Evolutionary conservation across 2,329 filamentous ascomycete genomes (phyloP).

Genomic region (Xylaria sp.): DNA sequence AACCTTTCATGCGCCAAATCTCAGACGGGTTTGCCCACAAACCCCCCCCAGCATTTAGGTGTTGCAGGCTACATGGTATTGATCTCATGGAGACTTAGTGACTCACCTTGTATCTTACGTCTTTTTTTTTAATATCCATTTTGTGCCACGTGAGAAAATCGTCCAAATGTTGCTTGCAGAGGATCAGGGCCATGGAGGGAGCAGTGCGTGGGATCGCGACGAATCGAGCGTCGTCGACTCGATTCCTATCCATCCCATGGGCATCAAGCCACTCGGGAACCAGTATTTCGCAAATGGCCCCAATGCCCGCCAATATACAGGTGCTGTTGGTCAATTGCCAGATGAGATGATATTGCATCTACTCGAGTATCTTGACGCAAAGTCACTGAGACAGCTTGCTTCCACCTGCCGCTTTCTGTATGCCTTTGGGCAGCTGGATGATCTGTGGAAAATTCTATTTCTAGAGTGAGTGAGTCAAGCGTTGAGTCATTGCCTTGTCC

Average conservation of each 20-base stretch:
- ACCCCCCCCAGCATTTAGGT: neutral
- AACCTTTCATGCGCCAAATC: constrained; percentile 1
- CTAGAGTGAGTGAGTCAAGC: constrained; percentile 81
- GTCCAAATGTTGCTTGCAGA: constrained; percentile 42
- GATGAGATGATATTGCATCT: constrained; percentile 83
- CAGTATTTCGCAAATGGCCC: constrained; percentile 71
- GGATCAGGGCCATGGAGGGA: constrained; percentile 37
- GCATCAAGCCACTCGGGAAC: constrained; percentile 89
- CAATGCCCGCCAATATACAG: constrained; percentile 74
- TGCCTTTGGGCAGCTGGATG: constrained; percentile 84
- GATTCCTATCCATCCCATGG: constrained; percentile 82
- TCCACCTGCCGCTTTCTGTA: constrained; percentile 86
- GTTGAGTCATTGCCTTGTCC: constrained; percentile 21
- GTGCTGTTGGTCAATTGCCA: constrained; percentile 73
- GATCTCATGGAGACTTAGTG: neutral
- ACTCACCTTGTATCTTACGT: neutral
- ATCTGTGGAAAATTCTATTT: constrained; percentile 88
- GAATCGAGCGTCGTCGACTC: constrained; percentile 49
- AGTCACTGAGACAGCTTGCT: constrained; percentile 72
- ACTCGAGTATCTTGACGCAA: constrained; percentile 77
- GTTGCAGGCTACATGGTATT: neutral
- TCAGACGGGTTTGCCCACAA: constrained; percentile 6
- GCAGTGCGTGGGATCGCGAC: constrained; percentile 29
- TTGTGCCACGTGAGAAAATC: neutral
- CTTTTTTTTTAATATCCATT: neutral